Evolutionary conservation across 2,329 filamentous ascomycete species (phyloP), one percentile per base, ranked within the genome.

Genomic region (Lasiodiplodia citricola): DNA sequence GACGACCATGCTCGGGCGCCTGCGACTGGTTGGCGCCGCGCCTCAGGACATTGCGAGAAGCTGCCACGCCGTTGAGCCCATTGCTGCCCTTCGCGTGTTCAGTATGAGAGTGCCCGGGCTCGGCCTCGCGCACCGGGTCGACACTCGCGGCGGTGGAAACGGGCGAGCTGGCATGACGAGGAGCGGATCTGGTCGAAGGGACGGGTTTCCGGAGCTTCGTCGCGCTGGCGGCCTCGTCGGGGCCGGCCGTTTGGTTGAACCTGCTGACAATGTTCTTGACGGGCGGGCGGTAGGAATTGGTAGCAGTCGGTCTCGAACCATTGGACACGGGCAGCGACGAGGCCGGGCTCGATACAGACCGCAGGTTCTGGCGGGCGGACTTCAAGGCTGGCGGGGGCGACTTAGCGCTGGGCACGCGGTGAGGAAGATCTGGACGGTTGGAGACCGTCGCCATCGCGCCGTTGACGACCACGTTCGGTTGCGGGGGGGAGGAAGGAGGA

Each of bases 201-300:
- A 58, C 52, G 74, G 47, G 50, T 74, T 76, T 68, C 72, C 74
- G 67, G n/a, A 68, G 66, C 57, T 68, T 68, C 41, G 56, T 44
- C 70, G 72, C 73, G 47, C 76, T 68, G 16, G 77, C 76, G 8
- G 73, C 74, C 2, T 75, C 72, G 23, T 74, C 73, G 18, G 75
- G 73, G 23, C 76, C 71, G 16, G 77, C 73, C 13, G 65, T 13
- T 23, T 76, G 76, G 69, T 79, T 77, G 70, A 80, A 80, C 31
- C 76, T 73, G 70, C 79, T 75, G 1, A 78, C 78, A 54, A 80
- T 75, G 47, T 74, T 77, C 71, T 72, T 78, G 51, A 80, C 79
- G 31, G 78, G 77, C n/a, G 76, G 76, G 68, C 70, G 76, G 70
- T 56, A 66, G 31, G 44, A 25, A 28, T 60, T 60, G 21, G 47